Evolutionary conservation across 176 grass and related monocot species (phyloP).

Genomic region (Phragmites australis): DNA sequence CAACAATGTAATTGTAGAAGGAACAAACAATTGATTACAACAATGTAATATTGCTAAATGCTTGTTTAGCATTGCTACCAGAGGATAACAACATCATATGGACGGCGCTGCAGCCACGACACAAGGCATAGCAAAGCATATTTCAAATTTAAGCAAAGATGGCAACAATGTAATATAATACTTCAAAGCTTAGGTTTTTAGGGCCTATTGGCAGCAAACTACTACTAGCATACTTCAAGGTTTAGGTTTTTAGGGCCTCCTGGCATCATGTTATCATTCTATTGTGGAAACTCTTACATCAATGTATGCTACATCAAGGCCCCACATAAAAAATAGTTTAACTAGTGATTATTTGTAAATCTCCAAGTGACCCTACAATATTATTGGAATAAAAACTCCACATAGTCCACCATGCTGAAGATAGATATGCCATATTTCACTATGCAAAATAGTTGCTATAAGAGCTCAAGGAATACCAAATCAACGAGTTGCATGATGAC

Average conservation of each 20-base stretch:
- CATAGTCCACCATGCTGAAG: neutral
- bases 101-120: neutral
- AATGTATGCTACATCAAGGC: neutral
- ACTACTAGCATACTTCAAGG: neutral
- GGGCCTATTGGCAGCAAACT: neutral
- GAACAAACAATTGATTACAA: no score
- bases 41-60: neutral
- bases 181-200: slow-evolving; percentile 6
- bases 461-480: neutral
- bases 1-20: slow-evolving; percentile 7
- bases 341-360: neutral
- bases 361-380: neutral
- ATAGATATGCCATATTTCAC: slow-evolving; percentile 22
- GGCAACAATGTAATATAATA: neutral
- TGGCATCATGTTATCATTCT: neutral
- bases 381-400: neutral
- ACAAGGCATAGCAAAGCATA: neutral
- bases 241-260: neutral
- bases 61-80: slow-evolving; percentile 1
- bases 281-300: neutral
- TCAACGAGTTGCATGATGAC: neutral
- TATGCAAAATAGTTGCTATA: neutral
- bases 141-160: neutral
- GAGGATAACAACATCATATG: neutral
- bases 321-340: neutral